These are phyloP conservation scores for Pyrenula massariospora DNA, from an alignment of 495 filamentous ascomycete species.

Conservation along the genomic window DNA sequence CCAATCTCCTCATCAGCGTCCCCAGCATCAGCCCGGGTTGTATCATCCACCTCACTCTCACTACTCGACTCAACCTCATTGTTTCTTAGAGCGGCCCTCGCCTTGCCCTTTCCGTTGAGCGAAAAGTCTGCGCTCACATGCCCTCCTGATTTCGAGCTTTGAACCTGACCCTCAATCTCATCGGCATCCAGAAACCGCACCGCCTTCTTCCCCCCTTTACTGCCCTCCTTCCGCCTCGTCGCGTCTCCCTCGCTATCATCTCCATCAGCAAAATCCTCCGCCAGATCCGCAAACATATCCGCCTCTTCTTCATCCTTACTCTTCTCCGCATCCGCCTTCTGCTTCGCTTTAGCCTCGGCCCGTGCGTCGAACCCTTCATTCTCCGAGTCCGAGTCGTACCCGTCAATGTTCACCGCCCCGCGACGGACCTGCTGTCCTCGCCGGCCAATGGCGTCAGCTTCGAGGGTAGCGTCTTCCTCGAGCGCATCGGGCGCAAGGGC, in stretches of 20 bases:
- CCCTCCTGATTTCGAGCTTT: conserved; percentile 57
- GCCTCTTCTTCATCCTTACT: conserved; percentile 57
- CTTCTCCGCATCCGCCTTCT: conserved; percentile 26
- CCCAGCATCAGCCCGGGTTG: conserved; percentile 56
- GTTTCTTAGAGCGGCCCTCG: conserved; percentile 21
- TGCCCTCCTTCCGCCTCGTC: conserved; percentile 28
- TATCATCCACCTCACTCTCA: conserved; percentile 62
- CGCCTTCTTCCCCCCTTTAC: conserved; percentile 67
- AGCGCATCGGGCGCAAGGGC: conserved; percentile 67
- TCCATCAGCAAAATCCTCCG: conserved; percentile 47
- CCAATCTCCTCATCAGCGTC: conserved; percentile 79
- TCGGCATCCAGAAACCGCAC: conserved; percentile 65
- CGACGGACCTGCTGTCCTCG: conserved; percentile 68
- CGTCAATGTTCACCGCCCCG: conserved; percentile 87
- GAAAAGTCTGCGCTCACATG: conserved; percentile 48
- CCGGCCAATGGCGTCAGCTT: conserved; percentile 88
- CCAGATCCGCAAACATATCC: conserved; percentile 87
- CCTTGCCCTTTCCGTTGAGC: conserved; percentile 25
- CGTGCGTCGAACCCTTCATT: conserved; percentile 77
- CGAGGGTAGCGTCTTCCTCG: conserved; percentile 71
- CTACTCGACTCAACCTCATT: conserved; percentile 30
- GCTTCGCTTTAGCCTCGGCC: conserved; percentile 45
- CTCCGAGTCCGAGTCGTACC: conserved; percentile 90
- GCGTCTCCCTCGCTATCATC: conserved; percentile 36
- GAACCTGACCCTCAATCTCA: conserved; percentile 82